These are phyloP conservation scores for Acanthamoeba lenticulata DNA, from an alignment of 208 protist genomes.

Conservation along the genomic window DNA sequence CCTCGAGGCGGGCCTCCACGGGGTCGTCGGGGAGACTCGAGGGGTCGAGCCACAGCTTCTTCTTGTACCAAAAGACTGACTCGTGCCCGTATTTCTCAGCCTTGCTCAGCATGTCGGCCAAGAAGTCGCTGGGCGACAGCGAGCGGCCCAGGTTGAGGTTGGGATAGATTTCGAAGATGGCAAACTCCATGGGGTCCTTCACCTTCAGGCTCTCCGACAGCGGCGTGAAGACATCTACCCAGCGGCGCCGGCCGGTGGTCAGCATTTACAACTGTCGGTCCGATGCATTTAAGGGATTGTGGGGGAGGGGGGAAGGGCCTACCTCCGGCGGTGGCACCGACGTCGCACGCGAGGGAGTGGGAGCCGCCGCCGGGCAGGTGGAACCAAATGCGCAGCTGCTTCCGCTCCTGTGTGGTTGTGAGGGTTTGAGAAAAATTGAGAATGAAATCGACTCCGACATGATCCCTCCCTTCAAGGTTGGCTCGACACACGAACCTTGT, in stretches of 20 bases:
- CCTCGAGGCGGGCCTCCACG: neutral
- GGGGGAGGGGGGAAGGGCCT: too few relatives aligned
- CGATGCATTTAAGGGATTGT: too few relatives aligned
- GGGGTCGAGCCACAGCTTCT: constrained; percentile 3
- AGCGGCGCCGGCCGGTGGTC: neutral
- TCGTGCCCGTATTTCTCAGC: neutral
- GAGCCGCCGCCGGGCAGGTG: neutral
- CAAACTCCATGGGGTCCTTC: constrained; percentile 35
- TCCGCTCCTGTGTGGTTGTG: neutral
- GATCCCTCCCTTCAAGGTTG: neutral
- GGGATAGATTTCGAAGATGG: neutral
- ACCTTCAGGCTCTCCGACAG: neutral
- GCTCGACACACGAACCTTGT: neutral
- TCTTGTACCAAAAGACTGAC: neutral
- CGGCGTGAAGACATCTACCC: neutral
- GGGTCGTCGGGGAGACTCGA: neutral
- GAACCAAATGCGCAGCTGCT: neutral
- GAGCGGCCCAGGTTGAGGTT: neutral
- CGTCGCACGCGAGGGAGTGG: neutral
- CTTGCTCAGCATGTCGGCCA: neutral
- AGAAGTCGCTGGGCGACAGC: neutral
- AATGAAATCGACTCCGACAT: too few relatives aligned
- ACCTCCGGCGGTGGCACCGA: neutral
- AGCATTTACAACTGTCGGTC: neutral
- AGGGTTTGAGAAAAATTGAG: neutral